Evolutionary conservation across 345 rosid genomes (phyloP).

Genomic region (Salix exigua): DNA sequence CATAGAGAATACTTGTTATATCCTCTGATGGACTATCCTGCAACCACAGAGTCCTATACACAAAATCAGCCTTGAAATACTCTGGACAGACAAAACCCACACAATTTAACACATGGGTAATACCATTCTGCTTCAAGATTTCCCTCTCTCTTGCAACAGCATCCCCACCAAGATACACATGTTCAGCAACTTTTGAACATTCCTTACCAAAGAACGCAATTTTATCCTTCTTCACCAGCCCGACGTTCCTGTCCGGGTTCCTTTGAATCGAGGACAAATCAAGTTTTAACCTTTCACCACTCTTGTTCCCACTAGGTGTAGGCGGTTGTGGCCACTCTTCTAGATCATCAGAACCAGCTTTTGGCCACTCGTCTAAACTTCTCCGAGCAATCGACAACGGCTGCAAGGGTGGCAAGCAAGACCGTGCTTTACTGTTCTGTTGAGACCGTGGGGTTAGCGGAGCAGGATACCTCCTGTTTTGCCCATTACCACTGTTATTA

Average conservation of each 20-base stretch:
- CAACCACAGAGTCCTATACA: constrained; percentile 94
- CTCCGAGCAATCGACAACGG: constrained; percentile 85
- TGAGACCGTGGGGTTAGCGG: constrained; percentile 92
- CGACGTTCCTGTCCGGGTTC: constrained; percentile 61
- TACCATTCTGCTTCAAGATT: constrained; percentile 74
- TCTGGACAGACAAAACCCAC: constrained; percentile 99
- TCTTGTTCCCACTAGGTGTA: constrained; percentile 74
- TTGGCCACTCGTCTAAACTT: constrained; percentile 99
- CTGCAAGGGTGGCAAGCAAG: constrained; percentile 92
- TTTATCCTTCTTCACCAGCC: constrained; percentile 78
- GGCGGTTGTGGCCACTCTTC: constrained; percentile 98
- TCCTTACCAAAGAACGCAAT: constrained; percentile 94
- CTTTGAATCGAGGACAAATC: constrained; percentile 78
- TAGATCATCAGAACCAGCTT: constrained; percentile 87
- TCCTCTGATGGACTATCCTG: constrained; percentile 99
- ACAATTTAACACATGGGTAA: constrained; percentile 90
- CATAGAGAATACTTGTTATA: constrained; percentile 93
- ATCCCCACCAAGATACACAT: constrained; percentile 95
- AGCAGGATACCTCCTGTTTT: constrained; percentile 52
- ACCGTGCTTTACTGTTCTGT: constrained; percentile 76
- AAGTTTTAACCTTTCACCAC: constrained; percentile 87
- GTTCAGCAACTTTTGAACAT: constrained; percentile 94
- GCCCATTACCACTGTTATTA: constrained; percentile 35
- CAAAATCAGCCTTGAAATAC: constrained; percentile 82
- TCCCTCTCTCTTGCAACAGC: constrained; percentile 86